Evolutionary conservation across 257 asterid species (phyloP).

Genomic region (Nicotiana attenuata): DNA sequence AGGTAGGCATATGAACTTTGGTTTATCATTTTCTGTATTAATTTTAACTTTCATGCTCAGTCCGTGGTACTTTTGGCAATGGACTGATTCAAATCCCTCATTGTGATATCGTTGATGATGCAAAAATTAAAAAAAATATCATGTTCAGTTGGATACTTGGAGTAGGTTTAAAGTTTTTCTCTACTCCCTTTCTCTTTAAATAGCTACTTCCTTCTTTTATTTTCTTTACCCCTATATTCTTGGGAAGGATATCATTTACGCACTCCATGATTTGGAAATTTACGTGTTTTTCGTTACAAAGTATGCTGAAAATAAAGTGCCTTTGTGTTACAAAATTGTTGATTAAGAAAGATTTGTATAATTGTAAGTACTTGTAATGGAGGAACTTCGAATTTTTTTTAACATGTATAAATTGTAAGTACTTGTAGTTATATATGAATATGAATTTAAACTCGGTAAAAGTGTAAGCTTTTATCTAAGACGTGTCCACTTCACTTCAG

Average conservation of each 20-base stretch:
- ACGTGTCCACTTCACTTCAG: too few relatives aligned
- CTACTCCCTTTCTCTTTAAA: neutral
- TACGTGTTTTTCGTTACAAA: neutral
- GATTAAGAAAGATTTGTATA: neutral
- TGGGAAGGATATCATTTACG: neutral
- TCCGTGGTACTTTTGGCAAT: neutral
- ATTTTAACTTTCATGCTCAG: neutral
- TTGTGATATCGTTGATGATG: neutral
- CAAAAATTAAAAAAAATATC: neutral
- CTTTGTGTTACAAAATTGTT: too few relatives aligned
- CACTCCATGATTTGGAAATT: neutral
- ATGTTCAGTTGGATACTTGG: neutral
- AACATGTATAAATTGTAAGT: neutral
- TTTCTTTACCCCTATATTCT: neutral
- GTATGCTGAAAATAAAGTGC: neutral
- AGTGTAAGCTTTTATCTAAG: too few relatives aligned
- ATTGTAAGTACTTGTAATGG: too few relatives aligned
- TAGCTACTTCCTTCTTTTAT: neutral
- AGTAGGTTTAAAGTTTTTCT: neutral
- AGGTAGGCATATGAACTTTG: conserved; percentile 30
- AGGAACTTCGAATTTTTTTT: neutral
- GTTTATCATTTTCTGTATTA: neutral
- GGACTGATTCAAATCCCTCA: neutral
- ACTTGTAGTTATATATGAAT: too few relatives aligned
- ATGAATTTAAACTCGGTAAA: too few relatives aligned